Percentiles rank a stretch among this genome's conserved stretches.
phyloP scores from a whole-genome alignment of 805 yeast genomes.

The Candida boleticola region DNA sequence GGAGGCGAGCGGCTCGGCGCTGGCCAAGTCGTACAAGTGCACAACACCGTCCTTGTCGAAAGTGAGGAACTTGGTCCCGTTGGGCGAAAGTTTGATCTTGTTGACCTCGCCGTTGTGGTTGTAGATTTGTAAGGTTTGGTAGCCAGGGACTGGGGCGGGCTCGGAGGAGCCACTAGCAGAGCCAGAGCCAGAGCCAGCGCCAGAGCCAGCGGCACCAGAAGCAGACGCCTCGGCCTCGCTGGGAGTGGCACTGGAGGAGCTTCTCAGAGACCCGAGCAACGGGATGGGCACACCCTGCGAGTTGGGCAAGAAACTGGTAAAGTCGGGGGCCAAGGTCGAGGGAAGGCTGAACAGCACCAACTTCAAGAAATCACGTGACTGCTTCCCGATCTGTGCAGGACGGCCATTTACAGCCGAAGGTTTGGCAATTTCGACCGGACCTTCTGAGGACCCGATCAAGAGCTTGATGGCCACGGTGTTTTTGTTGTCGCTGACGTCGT shows the following conservation, averaged over 20 bases:
- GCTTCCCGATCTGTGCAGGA: constrained; percentile 11
- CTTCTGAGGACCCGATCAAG: constrained; percentile 33
- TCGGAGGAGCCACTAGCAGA: constrained; percentile 17
- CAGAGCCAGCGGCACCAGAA: constrained; percentile 14
- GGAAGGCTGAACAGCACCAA: constrained; percentile 48
- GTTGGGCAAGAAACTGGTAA: constrained; percentile 22
- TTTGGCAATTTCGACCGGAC: neutral
- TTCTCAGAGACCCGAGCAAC: constrained; percentile 3
- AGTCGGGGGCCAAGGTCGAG: constrained; percentile 44
- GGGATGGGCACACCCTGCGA: constrained; percentile 23
- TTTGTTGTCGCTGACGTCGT: constrained; percentile 25
- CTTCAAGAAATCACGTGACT: constrained; percentile 43
- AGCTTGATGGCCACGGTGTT: constrained; percentile 36
- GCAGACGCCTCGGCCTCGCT: neutral
- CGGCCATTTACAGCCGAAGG: neutral
- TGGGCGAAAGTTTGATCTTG: constrained; percentile 54
- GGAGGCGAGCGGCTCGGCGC: constrained; percentile 9
- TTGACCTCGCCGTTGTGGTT: constrained; percentile 67
- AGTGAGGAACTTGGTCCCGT: constrained; percentile 49
- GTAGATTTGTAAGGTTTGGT: constrained; percentile 49
- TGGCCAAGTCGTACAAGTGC: constrained; percentile 36
- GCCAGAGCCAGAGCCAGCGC: constrained; percentile 10
- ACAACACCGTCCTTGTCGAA: constrained; percentile 54
- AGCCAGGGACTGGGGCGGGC: constrained; percentile 24
- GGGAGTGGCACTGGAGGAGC: neutral